Evolutionary conservation across 306 rosid species (phyloP), one percentile per base, ranked within the genome.

Genomic region (Vachellia pachyceras): DNA sequence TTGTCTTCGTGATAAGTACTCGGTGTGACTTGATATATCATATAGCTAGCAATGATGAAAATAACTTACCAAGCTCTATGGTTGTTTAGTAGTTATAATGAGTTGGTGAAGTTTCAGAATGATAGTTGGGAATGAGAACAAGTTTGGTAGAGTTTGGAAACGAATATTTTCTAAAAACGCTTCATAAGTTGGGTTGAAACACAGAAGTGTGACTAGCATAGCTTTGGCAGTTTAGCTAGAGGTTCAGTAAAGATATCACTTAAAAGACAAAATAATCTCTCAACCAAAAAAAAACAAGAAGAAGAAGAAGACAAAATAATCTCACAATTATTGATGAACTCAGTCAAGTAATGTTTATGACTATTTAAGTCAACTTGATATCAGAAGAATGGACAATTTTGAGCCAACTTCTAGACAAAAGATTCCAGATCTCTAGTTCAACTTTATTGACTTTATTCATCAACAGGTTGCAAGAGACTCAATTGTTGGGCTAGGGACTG

Each of bases 401-500:
- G 6, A 54, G 11, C 29, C 33, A 29, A 44, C 44, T 40, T 40
- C 66, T 77, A 23, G 8, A 13, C 42, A 17, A 68, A 8, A 36
- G 65, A 55, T 65, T 79, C 36, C n/a, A 65, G 20, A 20, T 23
- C 14, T 58, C 5, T 3, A 9, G 49, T 49, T 82, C 44, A 25
- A 3, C 71, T 10, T 6, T 25, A 39, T 66, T 81, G 68, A 35
- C 64, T 83, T 82, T 74, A 54, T 73, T 60, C 23, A 55, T 55
- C 25, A 44, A 79, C 86, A 95, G 99, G 98, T 95, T 39, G 83
- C 92, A 35, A 88, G 88, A 69, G 91, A 88, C 66, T 89, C 99
- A 5, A 75, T 90, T 15, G 35, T 84, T 50, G 99, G 99, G 75
- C 44, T 93, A 0, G 99, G 99, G 77, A 95, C 99, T 0, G 98